Evolutionary conservation across 805 yeast genomes (phyloP).

Genomic region (Lachancea meyersii): DNA sequence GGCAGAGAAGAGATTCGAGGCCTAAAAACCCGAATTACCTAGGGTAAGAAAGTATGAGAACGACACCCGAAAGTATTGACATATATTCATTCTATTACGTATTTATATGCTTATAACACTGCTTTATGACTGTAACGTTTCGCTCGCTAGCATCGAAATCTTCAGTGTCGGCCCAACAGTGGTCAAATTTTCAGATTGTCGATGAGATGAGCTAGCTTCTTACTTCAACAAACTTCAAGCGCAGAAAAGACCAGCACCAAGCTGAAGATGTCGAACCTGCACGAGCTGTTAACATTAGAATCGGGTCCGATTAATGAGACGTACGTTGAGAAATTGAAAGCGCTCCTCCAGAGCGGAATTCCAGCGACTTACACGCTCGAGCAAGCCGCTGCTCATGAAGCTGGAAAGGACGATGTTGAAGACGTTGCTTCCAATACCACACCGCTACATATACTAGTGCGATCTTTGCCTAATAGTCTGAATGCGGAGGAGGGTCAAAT

Average conservation of each 20-base stretch:
- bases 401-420: slow-evolving; percentile 33
- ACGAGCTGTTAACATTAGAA: slow-evolving; percentile 50
- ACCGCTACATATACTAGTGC: slow-evolving; percentile 66
- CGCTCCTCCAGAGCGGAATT: slow-evolving; percentile 53
- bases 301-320: slow-evolving; percentile 45
- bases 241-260: not conserved
- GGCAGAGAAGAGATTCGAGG: slow-evolving; percentile 67
- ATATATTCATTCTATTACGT: not conserved
- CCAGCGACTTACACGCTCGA: slow-evolving; percentile 81
- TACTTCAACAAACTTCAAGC: not conserved
- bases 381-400: slow-evolving; percentile 57
- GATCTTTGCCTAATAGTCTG: slow-evolving; percentile 38
- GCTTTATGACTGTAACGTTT: not conserved
- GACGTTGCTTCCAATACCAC: slow-evolving; percentile 55
- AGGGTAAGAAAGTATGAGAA: too few species aligned
- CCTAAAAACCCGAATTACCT: too few species aligned
- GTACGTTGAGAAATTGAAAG: slow-evolving; percentile 42
- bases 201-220: slow-evolving; percentile 1
- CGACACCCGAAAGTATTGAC: too few species aligned
- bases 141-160: not conserved
- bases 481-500: slow-evolving; percentile 39
- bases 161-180: not conserved
- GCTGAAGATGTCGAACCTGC: slow-evolving; percentile 58
- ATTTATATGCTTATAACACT: not conserved
- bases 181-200: not conserved